Base-by-base conservation (phyloP, 176 grass and related monocot species). In the Dactylis glomerata region DNA sequence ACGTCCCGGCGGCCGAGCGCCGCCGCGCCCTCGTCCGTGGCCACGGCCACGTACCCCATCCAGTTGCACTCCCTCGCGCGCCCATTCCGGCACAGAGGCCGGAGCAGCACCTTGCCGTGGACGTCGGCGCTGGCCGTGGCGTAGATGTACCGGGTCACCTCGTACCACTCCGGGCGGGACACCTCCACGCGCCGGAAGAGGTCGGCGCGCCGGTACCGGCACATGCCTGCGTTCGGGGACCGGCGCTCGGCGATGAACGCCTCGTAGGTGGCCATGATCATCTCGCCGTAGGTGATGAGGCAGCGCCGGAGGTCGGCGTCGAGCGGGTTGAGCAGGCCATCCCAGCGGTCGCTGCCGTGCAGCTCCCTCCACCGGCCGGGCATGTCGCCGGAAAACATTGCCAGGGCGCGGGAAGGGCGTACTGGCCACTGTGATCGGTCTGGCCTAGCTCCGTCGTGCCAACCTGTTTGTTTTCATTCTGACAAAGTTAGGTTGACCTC, bases 41-140 rank as follows among this genome's bases (percentile, higher is more conserved):
- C 93, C 44, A 92, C 89, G 73, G 95, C 91, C 10, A 95, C 87
- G 82, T 93, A 98, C 6, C 95, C 95, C 59, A 95, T 98, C 91
- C 90, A 98, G 47, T 93, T 98, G 69, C 89, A 86, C 89, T 83
- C 88, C 79, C 72, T 81, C 57, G 42, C 78, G 76, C 89, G 51
- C 2, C 76, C 26, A 9, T 80, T 14, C 62, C 71, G 66, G 77
- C 87, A 92, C 49, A 74, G 42, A 20, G 83, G 86, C 8, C 87
- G 87, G 78, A 88, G 78, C 32, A 95, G 85, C 75, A 82, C 88
- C 73, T 78, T 67, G 16, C 88, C 78, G 23, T 68, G 82, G 46
- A 92, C 74, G 59, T 88, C 91, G 75, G 84, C 71, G 76, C 77
- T 83, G 38, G 92, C 93, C 59, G 92, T 97, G 59, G 95, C 95